phyloP scores from a whole-genome alignment of 116 monocot genomes.

The Zostera marina region DNA sequence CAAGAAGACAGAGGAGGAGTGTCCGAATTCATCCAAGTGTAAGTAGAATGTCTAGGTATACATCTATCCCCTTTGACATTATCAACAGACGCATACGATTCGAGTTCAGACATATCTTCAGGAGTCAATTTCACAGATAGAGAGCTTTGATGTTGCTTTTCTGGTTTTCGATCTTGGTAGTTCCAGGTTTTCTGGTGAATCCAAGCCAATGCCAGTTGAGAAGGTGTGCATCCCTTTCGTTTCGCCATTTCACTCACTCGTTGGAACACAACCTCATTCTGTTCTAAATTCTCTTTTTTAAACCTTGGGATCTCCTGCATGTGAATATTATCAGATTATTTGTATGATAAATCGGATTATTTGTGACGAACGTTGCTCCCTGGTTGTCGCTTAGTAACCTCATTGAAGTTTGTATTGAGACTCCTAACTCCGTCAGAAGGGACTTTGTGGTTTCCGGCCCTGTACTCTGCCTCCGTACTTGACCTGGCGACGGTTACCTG shows the following conservation, averaged over 20 bases:
- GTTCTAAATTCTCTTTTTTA: constrained; percentile 14
- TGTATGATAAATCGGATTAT: too few relatives aligned
- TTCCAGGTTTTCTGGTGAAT: constrained; percentile 24
- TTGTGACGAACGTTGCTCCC: too few relatives aligned
- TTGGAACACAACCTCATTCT: constrained; percentile 10
- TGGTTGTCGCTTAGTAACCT: too few relatives aligned
- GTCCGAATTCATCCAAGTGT: not conserved
- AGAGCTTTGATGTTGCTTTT: constrained; percentile 13
- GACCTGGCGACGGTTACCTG: too few relatives aligned
- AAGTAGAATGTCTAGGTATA: not conserved
- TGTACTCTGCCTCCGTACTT: too few relatives aligned
- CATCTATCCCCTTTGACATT: not conserved
- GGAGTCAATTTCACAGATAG: constrained; percentile 9
- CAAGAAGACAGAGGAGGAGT: not conserved
- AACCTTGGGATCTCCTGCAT: constrained; percentile 13
- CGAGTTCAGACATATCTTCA: not conserved
- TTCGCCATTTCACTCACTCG: constrained; percentile 10
- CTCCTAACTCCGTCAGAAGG: too few relatives aligned
- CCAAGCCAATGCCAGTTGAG: constrained; percentile 29
- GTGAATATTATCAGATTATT: not conserved
- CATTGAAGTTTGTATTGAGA: too few relatives aligned
- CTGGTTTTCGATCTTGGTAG: constrained; percentile 2
- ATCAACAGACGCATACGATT: not conserved
- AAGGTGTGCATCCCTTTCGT: constrained; percentile 13
- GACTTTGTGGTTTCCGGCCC: too few relatives aligned